Evolutionary conservation across 768 basidiomycete genomes (phyloP).

Genomic region (Lentinula guzmanii): DNA sequence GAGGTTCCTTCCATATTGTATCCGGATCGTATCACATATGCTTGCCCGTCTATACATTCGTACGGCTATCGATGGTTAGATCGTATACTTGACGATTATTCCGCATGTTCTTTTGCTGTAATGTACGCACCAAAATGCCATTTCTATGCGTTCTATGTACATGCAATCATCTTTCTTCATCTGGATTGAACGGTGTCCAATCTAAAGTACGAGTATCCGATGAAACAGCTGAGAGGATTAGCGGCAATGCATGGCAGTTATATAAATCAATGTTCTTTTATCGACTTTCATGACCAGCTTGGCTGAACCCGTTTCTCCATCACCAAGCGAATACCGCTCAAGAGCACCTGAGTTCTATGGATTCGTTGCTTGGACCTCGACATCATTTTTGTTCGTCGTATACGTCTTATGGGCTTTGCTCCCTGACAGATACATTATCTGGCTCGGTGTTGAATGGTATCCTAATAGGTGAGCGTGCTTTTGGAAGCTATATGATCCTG

Average conservation of each 20-base stretch:
- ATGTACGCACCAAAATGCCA: neutral
- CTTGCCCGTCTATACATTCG: neutral
- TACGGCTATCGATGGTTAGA: neutral
- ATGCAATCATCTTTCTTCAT: too few species aligned
- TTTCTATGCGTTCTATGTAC: neutral
- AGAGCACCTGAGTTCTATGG: slow-evolving; percentile 79
- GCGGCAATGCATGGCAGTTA: too few species aligned
- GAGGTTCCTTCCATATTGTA: neutral
- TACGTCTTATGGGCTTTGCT: slow-evolving; percentile 79
- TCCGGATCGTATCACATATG: neutral
- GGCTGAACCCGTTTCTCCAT: slow-evolving; percentile 22
- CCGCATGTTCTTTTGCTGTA: neutral
- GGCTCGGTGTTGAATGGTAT: slow-evolving; percentile 76
- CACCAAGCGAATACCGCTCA: slow-evolving; percentile 27
- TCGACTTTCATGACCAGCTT: neutral
- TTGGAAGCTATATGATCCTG: neutral
- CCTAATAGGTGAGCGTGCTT: slow-evolving; percentile 61
- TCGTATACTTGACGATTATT: neutral
- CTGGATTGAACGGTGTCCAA: too few species aligned
- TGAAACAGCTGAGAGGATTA: too few species aligned
- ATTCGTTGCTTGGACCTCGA: slow-evolving; percentile 82
- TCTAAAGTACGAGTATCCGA: too few species aligned
- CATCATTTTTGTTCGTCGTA: slow-evolving; percentile 60
- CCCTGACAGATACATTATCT: slow-evolving; percentile 63
- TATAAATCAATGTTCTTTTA: too few species aligned